Conservation (phyloP, 2,329 filamentous ascomycete genomes). For the Bimuria novae-zelandiae region DNA sequence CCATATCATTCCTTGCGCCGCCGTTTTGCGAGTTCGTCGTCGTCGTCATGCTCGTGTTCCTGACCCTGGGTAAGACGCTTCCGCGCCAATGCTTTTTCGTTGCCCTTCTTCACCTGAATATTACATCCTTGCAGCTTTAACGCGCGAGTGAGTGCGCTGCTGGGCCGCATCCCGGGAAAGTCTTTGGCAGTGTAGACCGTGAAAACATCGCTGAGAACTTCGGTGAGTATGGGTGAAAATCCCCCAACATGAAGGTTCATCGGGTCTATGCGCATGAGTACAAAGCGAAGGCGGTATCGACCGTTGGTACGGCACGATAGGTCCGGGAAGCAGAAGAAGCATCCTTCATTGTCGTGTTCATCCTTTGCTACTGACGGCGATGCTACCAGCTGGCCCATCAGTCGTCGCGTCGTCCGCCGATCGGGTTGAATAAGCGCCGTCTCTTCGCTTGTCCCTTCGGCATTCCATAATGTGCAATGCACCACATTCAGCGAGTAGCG, state of each 20-base stretch:
- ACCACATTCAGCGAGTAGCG: constrained; percentile 71
- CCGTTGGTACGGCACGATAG: constrained; percentile 79
- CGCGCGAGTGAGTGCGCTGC: constrained; percentile 72
- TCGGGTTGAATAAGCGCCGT: constrained; percentile 72
- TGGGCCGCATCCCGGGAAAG: constrained; percentile 82
- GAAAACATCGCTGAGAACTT: constrained; percentile 70
- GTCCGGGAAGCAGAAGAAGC: constrained; percentile 86
- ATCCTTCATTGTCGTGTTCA: constrained; percentile 72
- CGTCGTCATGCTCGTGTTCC: constrained; percentile 48
- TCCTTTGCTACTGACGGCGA: constrained; percentile 78
- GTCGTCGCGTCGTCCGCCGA: constrained; percentile 70
- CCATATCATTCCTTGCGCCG: constrained; percentile 40
- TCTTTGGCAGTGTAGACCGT: constrained; percentile 83
- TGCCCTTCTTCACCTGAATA: constrained; percentile 86
- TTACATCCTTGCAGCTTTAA: constrained; percentile 80
- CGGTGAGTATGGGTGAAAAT: constrained; percentile 55
- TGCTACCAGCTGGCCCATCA: constrained; percentile 80
- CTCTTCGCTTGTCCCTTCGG: constrained; percentile 68
- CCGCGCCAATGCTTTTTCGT: constrained; percentile 62
- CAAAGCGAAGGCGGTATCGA: constrained; percentile 74
- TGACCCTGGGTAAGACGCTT: constrained; percentile 45
- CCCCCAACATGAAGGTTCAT: constrained; percentile 59
- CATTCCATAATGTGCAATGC: constrained; percentile 77
- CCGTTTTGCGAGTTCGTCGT: constrained; percentile 41
- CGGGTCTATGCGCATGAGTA: constrained; percentile 72